Evolutionary conservation across 2,329 filamentous ascomycete genomes (phyloP), one percentile per base, ranked within the genome.

Genomic region (Mycosphaerelloides madeirae): DNA sequence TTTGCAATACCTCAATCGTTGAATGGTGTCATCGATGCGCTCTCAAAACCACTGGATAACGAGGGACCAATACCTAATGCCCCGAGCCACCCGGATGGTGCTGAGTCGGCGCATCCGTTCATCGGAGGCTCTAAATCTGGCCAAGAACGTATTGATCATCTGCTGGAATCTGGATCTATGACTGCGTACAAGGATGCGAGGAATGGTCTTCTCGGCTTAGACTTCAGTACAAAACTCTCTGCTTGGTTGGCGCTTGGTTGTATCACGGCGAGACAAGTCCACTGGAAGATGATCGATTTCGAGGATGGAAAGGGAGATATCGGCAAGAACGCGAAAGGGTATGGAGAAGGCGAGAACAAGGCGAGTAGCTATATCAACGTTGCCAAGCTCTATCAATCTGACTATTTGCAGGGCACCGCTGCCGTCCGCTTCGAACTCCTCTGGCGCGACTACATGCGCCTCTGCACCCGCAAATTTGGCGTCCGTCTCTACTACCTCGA

Each of bases 381-480:
- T 28, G 13, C 12, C 3, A 14, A 6, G 6, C 29, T 12, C 7
- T 29, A 8, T 20, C 39, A 29, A 18, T 28, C 35, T 41, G 31
- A 46, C 14, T 12, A 15, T 13, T 11, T 29, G 16, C 36, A 55
- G 52, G 85, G 86, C 0, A 88, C 84, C 0, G 76, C 76, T 28
- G 77, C 74, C 0, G 75, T 91, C 1, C 78, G 86, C 0, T 83
- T 86, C 44, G 85, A 91, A 58, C 70, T 93, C 0, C 65, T 91
- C 0, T 88, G 84, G 85, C 72, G 86, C 31, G 87, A 91, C 57
- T 91, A 90, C 58, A 88, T 91, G 82, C 75, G 84, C 1, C 74
- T 91, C 0, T 87, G 83, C 59, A 82, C 80, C 5, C 74, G 76
- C 25, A 90, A 90, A 56, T 88, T 85, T 50, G 77, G 78, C 0